Evolutionary conservation across 495 filamentous ascomycete species (phyloP).

Genomic region (Penicillium ucsense): DNA sequence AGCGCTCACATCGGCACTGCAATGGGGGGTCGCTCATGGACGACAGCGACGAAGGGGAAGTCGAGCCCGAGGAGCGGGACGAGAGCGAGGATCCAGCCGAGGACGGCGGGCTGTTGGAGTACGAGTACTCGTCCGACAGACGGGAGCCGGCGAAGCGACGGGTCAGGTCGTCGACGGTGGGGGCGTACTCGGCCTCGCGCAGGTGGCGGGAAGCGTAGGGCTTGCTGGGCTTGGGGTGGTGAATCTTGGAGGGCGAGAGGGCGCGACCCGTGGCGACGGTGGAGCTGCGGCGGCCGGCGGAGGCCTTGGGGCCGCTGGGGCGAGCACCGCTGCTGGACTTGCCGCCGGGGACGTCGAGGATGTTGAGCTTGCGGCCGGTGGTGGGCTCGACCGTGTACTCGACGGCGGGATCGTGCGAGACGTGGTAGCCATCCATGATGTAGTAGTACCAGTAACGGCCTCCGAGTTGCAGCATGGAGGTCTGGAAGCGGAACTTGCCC

Average conservation of each 20-base stretch:
- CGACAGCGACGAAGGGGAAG: constrained; percentile 59
- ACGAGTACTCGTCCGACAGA: constrained; percentile 58
- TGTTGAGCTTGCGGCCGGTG: constrained; percentile 87
- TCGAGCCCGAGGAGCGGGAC: constrained; percentile 64
- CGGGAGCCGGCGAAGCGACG: constrained; percentile 61
- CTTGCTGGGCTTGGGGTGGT: constrained; percentile 78
- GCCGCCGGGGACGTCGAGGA: constrained; percentile 54
- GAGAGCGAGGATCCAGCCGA: constrained; percentile 66
- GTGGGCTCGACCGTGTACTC: constrained; percentile 89
- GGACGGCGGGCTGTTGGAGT: constrained; percentile 57
- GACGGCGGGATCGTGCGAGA: constrained; percentile 91
- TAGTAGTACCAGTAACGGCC: constrained; percentile 99
- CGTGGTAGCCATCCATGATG: constrained; percentile 99
- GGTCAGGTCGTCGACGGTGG: constrained; percentile 62
- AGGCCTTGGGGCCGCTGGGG: constrained; percentile 13
- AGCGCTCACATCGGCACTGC: constrained; percentile 81
- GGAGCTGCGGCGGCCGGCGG: constrained; percentile 18
- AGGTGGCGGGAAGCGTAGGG: constrained; percentile 79
- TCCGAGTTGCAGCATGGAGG: constrained; percentile 68
- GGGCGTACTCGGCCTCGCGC: constrained; percentile 64
- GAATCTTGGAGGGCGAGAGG: constrained; percentile 80
- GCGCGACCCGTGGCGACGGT: constrained; percentile 75
- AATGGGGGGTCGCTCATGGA: constrained; percentile 64
- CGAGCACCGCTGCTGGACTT: constrained; percentile 15
- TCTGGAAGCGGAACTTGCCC: constrained; percentile 93